Evolutionary conservation across 1,284 basidiomycete species (phyloP).

Genomic region (Salmacisia buchloeana): DNA sequence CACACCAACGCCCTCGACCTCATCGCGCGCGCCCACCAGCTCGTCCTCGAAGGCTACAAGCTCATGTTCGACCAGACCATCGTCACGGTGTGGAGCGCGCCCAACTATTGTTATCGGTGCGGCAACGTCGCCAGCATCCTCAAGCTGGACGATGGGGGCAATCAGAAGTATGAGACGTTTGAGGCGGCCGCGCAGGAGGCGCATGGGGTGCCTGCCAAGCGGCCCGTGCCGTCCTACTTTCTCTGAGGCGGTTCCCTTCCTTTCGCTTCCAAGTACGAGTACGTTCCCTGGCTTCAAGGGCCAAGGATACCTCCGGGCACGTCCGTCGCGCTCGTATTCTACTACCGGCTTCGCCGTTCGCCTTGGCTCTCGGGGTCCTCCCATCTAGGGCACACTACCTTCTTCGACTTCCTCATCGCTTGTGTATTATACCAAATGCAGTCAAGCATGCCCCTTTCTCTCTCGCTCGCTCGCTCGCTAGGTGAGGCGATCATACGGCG

Average conservation of each 20-base stretch:
- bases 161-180: slow-evolving; percentile 47
- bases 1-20: slow-evolving; percentile 89
- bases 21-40: slow-evolving; percentile 92
- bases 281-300: not conserved
- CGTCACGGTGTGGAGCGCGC: slow-evolving; percentile 97
- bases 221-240: slow-evolving; percentile 45
- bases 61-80: slow-evolving; percentile 94
- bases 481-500: too few species aligned
- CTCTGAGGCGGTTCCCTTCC: slow-evolving; percentile 18
- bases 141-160: slow-evolving; percentile 44
- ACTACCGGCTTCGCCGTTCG: too few species aligned
- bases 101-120: slow-evolving; percentile 84
- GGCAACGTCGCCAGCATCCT: slow-evolving; percentile 46
- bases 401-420: too few species aligned
- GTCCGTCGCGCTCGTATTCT: too few species aligned
- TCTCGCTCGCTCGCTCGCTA: too few species aligned
- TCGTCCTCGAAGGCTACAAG: slow-evolving; percentile 96
- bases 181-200: slow-evolving; percentile 43
- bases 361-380: too few species aligned
- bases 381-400: too few species aligned
- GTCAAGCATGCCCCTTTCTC: too few species aligned
- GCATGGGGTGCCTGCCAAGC: slow-evolving; percentile 41
- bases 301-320: too few species aligned
- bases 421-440: too few species aligned
- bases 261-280: not conserved